phyloP scores from a whole-genome alignment of 352 stramenopile genomes.

The Phytophthora multivora region DNA sequence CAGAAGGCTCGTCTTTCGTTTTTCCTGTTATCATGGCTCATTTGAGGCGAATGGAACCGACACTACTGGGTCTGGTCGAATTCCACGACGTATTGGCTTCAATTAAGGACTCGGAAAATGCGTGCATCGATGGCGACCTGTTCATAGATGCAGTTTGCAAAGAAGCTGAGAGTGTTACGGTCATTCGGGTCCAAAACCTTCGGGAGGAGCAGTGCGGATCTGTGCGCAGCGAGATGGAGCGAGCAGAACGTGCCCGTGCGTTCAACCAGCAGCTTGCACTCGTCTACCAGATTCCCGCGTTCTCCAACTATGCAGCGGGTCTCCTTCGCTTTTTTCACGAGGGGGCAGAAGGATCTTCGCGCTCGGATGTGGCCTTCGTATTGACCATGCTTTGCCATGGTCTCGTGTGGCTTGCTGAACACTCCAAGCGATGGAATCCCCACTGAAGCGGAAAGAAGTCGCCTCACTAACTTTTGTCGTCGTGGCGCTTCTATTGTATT shows the following conservation, averaged over 20 bases:
- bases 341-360: conserved; percentile 68
- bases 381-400: conserved; percentile 82
- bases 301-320: conserved; percentile 67
- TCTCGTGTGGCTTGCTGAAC: conserved; percentile 80
- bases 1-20: conserved; percentile 79
- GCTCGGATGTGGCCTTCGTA: conserved; percentile 78
- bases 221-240: conserved; percentile 70
- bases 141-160: conserved; percentile 57
- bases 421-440: conserved; percentile 60
- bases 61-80: conserved; percentile 55
- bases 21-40: conserved; percentile 87
- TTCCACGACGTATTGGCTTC: conserved; percentile 76
- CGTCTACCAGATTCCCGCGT: conserved; percentile 80
- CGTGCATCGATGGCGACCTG: conserved; percentile 61
- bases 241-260: conserved; percentile 60
- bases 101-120: conserved; percentile 75
- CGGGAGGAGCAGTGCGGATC: conserved; percentile 62
- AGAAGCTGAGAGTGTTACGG: conserved; percentile 52
- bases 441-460: conserved; percentile 15
- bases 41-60: conserved; percentile 58
- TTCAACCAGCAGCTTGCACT: conserved; percentile 73
- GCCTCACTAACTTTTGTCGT: conserved; percentile 2
- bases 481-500: conserved; percentile 21
- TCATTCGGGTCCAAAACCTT: conserved; percentile 41
- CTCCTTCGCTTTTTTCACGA: conserved; percentile 80